phyloP scores from a whole-genome alignment of 352 stramenopile species.

The Albugo candida region DNA sequence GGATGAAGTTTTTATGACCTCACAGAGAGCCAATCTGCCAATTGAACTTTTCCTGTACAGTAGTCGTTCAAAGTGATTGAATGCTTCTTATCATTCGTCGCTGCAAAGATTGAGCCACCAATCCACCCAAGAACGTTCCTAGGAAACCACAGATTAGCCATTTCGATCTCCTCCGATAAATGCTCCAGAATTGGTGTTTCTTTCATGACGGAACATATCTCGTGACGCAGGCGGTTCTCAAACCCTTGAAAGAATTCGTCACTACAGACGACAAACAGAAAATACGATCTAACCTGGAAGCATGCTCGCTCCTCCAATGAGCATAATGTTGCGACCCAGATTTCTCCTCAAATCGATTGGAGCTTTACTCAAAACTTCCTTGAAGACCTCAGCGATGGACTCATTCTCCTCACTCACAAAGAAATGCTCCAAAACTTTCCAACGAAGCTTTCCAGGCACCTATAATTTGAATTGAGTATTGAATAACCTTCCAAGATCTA shows the following conservation, averaged over 20 bases:
- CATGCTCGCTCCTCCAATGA: slow-evolving; percentile 58
- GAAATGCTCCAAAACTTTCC: slow-evolving; percentile 22
- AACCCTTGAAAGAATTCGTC: background rate
- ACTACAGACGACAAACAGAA: background rate
- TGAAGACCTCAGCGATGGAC: slow-evolving; percentile 35
- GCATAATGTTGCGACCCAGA: slow-evolving; percentile 54
- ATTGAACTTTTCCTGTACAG: slow-evolving; percentile 9
- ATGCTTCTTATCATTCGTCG: slow-evolving; percentile 19
- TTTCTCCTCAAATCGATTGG: slow-evolving; percentile 42
- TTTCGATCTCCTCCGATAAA: slow-evolving; percentile 14
- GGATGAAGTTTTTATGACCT: no score
- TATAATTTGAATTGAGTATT: slow-evolving; percentile 4
- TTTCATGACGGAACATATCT: background rate
- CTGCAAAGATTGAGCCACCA: slow-evolving; percentile 52
- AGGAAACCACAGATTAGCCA: slow-evolving; percentile 39
- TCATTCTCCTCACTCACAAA: slow-evolving; percentile 15
- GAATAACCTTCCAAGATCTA: background rate
- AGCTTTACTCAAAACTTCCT: slow-evolving; percentile 26
- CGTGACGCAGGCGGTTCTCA: no score
- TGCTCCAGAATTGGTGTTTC: slow-evolving; percentile 16
- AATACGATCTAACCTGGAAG: slow-evolving; percentile 23
- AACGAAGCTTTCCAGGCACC: slow-evolving; percentile 21
- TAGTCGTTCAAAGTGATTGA: slow-evolving; percentile 42
- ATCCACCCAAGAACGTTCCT: slow-evolving; percentile 59
- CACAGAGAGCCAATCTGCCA: slow-evolving; percentile 48